Conservation (phyloP, 805 yeast species). For the Candida ficus region DNA sequence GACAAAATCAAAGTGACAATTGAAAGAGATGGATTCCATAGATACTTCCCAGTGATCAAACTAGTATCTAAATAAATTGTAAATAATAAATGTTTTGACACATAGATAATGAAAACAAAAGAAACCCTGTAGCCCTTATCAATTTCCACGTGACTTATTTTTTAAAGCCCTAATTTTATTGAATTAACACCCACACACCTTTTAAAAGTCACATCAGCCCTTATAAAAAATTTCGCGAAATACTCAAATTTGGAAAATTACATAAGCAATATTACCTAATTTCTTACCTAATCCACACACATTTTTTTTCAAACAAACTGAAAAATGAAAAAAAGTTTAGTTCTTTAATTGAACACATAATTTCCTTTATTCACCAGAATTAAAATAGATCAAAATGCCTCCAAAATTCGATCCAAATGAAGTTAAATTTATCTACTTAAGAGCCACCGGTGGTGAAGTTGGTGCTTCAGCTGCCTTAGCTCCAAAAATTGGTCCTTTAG, state of each 20-base stretch:
- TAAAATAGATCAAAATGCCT: conserved; percentile 56
- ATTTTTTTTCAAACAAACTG: conserved; percentile 3
- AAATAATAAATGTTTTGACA: too few relatives aligned
- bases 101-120: too few relatives aligned
- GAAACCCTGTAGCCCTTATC: too few relatives aligned
- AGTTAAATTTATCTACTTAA: conserved; percentile 96
- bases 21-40: conserved; percentile 34
- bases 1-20: conserved; percentile 20
- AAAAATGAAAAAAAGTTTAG: conserved; percentile 4
- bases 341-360: not conserved
- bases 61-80: conserved; percentile 10
- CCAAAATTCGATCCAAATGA: conserved; percentile 98
- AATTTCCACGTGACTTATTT: too few relatives aligned
- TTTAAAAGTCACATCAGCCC: too few relatives aligned
- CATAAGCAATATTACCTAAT: not conserved
- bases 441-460: conserved; percentile 99
- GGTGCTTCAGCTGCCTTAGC: conserved; percentile 99
- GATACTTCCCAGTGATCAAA: conserved; percentile 41
- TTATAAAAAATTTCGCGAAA: not conserved
- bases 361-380: conserved; percentile 4
- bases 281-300: not conserved
- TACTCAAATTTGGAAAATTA: not conserved
- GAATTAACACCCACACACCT: not conserved
- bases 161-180: not conserved
- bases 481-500: conserved; percentile 99